Base-by-base conservation (phyloP, 805 yeast genomes). In the Starmerella vitae region DNA sequence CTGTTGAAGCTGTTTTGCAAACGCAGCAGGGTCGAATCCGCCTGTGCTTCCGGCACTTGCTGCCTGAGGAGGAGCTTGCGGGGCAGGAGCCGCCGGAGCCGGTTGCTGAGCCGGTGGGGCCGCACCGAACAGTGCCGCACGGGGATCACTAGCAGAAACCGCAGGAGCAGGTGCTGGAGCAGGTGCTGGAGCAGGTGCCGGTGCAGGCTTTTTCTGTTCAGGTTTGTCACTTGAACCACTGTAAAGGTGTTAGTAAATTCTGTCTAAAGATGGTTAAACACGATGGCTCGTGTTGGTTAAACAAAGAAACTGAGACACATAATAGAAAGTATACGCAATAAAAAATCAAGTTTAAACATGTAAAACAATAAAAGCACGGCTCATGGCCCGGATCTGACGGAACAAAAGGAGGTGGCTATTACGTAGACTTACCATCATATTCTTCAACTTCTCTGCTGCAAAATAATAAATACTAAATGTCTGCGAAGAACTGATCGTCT, bases 401-500 rank as follows among this genome's bases (percentile, higher is more conserved):
- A 33, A 33, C 18, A 33, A 28, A 22, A 7, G 7, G 26, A 22
- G 10, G 26, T 7, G 12, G 19, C 17, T 30, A 48, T 32, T 33
- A 37, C 35, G 25, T 20, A 26, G 22, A 19, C 34, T 20, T n/a
- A 20, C 34, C 34, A 19, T 20, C 33, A 30, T 14, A 12, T 14
- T 19, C 13, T 33, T 22, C 12, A 20, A 8, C 13, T 17, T 33
- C 13, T 15, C 20, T 19, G 26, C 9, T 31, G 20, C 34, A 22
- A 18, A 19, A 24, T n/a, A 33, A 48, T 52, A 56, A 59, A 38
- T 54, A 63, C 63, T 86, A 86, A 63, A 86, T 82, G 59, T 86
- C 95, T 63, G 85, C 93, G 61, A 86, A 86, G 59, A 81, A 77
- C 54, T 83, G 88, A 60, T 85, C 95, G 63, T 86, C 96, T 64